Evolutionary conservation across 805 yeast species (phyloP).

Genomic region (Lipomyces anomalus): DNA sequence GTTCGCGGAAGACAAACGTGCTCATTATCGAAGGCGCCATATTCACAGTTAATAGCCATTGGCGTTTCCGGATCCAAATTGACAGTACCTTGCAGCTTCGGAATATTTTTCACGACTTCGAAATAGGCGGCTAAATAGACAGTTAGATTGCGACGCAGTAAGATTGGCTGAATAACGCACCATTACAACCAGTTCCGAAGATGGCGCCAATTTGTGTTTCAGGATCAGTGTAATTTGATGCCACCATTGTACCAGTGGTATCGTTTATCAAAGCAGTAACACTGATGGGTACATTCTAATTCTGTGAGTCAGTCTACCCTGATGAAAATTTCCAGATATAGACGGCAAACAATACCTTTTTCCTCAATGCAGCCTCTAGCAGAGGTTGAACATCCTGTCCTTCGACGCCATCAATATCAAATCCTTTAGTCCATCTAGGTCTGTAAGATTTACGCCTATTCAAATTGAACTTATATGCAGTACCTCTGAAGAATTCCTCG

Average conservation of each 20-base stretch:
- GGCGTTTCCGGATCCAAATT: slow-evolving; percentile 61
- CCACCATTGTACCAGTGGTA: slow-evolving; percentile 95
- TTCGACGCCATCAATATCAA: slow-evolving; percentile 87
- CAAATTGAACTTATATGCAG: background rate
- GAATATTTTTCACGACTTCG: slow-evolving; percentile 65
- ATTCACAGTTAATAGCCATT: slow-evolving; percentile 97
- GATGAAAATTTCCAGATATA: background rate
- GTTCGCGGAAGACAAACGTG: slow-evolving; percentile 81
- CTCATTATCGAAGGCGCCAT: slow-evolving; percentile 96
- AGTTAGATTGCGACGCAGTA: background rate
- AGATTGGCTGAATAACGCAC: slow-evolving; percentile 52
- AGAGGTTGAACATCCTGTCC: slow-evolving; percentile 91
- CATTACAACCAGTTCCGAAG: slow-evolving; percentile 96
- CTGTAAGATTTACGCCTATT: no score
- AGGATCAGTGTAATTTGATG: slow-evolving; percentile 87
- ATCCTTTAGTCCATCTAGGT: slow-evolving; percentile 98
- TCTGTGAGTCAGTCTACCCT: background rate
- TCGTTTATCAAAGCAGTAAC: slow-evolving; percentile 93
- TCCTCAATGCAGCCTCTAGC: slow-evolving; percentile 70
- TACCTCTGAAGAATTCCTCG: slow-evolving; percentile 74
- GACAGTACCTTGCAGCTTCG: slow-evolving; percentile 70
- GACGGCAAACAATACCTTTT: no score
- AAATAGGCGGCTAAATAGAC: slow-evolving; percentile 45
- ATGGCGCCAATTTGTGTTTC: slow-evolving; percentile 90
- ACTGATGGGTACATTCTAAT: slow-evolving; percentile 64